Conservation (phyloP, 2,329 filamentous ascomycete genomes). For the Sarocladium kiliense region DNA sequence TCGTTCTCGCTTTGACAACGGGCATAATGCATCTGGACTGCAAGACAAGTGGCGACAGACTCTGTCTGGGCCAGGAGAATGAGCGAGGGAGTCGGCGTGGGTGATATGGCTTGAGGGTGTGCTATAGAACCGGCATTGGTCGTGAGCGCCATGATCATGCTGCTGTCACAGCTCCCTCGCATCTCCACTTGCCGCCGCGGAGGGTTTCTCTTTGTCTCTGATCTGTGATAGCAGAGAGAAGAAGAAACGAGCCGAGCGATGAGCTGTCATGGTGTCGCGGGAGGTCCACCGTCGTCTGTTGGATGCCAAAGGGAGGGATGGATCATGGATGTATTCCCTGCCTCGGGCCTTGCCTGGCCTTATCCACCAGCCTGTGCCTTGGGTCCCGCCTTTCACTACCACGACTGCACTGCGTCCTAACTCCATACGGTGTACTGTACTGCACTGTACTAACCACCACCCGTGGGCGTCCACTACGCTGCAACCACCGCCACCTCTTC, state of each 20-base stretch:
- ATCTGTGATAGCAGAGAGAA: neutral
- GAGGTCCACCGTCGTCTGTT: neutral
- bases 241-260: neutral
- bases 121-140: neutral
- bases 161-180: neutral
- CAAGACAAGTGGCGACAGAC: too few species aligned
- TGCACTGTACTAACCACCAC: too few species aligned
- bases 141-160: neutral
- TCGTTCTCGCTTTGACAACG: too few species aligned
- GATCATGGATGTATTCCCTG: too few species aligned
- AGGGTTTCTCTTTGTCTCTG: neutral
- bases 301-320: too few species aligned
- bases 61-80: too few species aligned
- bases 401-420: too few species aligned
- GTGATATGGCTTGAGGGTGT: too few species aligned
- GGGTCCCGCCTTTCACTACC: neutral
- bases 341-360: neutral
- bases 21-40: too few species aligned
- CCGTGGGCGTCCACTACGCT: neutral
- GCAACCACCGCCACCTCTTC: neutral
- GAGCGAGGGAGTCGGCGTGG: too few species aligned
- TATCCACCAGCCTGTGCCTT: slow-evolving; percentile 2
- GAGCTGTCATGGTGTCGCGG: neutral
- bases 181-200: neutral
- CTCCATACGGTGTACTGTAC: too few species aligned